phyloP scores from a whole-genome alignment of 345 rosid species.

The Firmiana major region DNA sequence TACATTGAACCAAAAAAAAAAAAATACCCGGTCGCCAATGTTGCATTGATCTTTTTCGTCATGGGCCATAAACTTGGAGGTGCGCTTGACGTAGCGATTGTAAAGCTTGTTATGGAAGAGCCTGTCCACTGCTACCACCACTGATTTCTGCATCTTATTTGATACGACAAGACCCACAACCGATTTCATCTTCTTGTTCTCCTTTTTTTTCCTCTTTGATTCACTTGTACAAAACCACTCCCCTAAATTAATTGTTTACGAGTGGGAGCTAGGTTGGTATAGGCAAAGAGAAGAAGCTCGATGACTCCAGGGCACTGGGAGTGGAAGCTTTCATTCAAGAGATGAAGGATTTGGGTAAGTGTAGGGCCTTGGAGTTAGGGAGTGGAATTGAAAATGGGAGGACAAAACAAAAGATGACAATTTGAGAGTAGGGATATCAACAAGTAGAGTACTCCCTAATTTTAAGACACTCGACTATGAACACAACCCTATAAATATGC shows the following conservation, averaged over 20 bases:
- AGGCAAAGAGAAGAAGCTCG: too few relatives aligned
- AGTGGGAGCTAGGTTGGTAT: too few relatives aligned
- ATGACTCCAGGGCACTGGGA: too few relatives aligned
- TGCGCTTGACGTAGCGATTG: conserved; percentile 76
- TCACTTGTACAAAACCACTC: not conserved
- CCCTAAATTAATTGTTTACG: too few relatives aligned
- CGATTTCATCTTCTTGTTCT: conserved; percentile 7
- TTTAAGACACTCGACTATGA: too few relatives aligned
- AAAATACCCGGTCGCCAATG: conserved; percentile 59
- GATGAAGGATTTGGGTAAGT: too few relatives aligned
- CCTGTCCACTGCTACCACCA: conserved; percentile 65
- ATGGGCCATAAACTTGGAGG: conserved; percentile 95
- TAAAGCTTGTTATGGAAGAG: conserved; percentile 60
- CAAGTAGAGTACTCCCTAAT: not conserved
- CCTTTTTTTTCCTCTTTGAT: not conserved
- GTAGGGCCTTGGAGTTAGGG: too few relatives aligned
- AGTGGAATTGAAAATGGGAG: too few relatives aligned
- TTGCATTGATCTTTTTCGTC: conserved; percentile 35
- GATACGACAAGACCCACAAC: conserved; percentile 17
- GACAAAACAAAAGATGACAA: too few relatives aligned
- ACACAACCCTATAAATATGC: too few relatives aligned
- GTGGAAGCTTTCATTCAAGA: too few relatives aligned
- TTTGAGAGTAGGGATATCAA: not conserved
- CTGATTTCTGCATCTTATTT: conserved; percentile 36
- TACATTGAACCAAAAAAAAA: not conserved